These are phyloP conservation scores for Arthromyces matolae DNA, from an alignment of 768 basidiomycete species.

Conservation along the genomic window DNA sequence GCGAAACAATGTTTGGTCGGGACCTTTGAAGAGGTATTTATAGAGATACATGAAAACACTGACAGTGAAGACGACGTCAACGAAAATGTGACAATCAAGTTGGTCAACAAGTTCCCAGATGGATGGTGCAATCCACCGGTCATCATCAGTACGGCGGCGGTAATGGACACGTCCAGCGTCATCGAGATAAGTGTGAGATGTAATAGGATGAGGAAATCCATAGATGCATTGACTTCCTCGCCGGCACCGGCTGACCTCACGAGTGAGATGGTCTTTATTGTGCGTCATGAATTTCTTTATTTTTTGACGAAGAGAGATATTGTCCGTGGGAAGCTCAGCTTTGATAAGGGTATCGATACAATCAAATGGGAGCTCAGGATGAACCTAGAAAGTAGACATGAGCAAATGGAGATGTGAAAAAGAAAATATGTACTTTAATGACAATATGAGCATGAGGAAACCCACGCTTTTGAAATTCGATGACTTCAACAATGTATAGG, in stretches of 20 bases:
- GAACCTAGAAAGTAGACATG: background rate
- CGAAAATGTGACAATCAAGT: conserved; percentile 4
- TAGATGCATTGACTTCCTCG: background rate
- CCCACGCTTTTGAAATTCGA: background rate
- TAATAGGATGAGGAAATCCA: conserved; percentile 4
- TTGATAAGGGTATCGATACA: background rate
- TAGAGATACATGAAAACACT: conserved; percentile 7
- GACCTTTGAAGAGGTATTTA: conserved; percentile 11
- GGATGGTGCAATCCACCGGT: background rate
- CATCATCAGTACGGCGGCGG: background rate
- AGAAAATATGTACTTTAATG: background rate
- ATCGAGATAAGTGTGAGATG: background rate
- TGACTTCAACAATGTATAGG: background rate
- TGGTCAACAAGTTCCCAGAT: background rate
- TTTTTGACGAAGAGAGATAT: background rate
- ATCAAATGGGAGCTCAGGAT: background rate
- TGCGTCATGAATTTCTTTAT: conserved; percentile 6
- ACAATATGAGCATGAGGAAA: background rate
- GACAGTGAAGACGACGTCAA: background rate
- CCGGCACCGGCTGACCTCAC: background rate
- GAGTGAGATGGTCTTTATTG: background rate
- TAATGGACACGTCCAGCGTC: conserved; percentile 1
- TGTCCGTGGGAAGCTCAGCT: background rate
- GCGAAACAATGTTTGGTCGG: background rate
- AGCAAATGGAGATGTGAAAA: too few relatives aligned